Evolutionary conservation across 1,284 basidiomycete genomes (phyloP), one percentile per base, ranked within the genome.

Genomic region (Nidula niveotomentosa): DNA sequence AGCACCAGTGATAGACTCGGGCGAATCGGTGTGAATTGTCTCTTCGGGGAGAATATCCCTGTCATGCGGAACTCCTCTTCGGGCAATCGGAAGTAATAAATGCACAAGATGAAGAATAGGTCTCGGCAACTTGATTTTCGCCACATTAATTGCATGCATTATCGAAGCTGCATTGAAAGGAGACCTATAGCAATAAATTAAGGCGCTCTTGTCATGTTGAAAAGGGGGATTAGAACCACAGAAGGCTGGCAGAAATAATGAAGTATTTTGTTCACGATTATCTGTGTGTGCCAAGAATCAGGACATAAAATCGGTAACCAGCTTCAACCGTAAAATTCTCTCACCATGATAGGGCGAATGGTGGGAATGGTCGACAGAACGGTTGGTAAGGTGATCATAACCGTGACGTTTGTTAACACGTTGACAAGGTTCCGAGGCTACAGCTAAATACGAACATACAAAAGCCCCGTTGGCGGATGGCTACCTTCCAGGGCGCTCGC

Each of bases 21-120:
- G 56, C 49, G 51, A 37, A 34, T 41, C 55, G 55, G 52, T 56
- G 48, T 56, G 50, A 47, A 30, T 34, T 12, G 13, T 49, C 50
- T 44, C 39, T 18, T 53, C 52, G 51, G 52, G 43, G 33, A 23
- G 52, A 48, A 48, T 48, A 49, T 49, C 23, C 36, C 44, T 43
- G 35, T 49, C 51, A 49, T 35, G 48, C 36, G 23, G 34, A 35
- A 9, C 13, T 30, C 15, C 23, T 17, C 13, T 30, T 12, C 10
- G 23, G n/a, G 18, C 45, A 18, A 30, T 30, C 23, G 45, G 12
- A 47, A n/a, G 6, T 13, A 12, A n/a, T 15, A 47, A 47, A 47
- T 17, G 45, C 23, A 8, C n/a, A 3, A 41, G 37, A 41, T 41
- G 15, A 41, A 15, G 10, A 15, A 41, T 4, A 41, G 10, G 37